These are phyloP conservation scores for Hypsizygus marmoreus DNA, from an alignment of 768 basidiomycete genomes.

Conservation along the genomic window DNA sequence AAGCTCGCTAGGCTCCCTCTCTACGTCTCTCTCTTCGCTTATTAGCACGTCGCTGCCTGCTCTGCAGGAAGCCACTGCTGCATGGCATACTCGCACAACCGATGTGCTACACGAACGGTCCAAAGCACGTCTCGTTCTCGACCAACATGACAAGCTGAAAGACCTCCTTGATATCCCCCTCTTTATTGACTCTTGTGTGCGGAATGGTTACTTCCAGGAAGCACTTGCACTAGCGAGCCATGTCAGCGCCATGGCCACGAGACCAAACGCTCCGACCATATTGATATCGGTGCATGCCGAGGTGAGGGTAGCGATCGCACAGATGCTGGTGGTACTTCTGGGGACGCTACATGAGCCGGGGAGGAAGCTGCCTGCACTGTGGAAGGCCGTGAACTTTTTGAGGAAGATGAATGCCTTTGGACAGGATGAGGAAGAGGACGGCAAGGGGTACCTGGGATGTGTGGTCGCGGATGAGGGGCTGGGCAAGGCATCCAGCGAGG, in stretches of 20 bases:
- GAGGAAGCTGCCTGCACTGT: conserved; percentile 82
- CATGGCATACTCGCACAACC: conserved; percentile 76
- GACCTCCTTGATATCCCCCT: conserved; percentile 90
- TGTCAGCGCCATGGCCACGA: conserved; percentile 51
- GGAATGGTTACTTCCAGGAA: conserved; percentile 91
- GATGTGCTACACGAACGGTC: conserved; percentile 72
- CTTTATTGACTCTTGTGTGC: conserved; percentile 90
- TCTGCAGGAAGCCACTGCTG: conserved; percentile 70
- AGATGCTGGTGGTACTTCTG: conserved; percentile 80
- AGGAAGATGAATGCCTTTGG: conserved; percentile 76
- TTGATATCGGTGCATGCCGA: conserved; percentile 65
- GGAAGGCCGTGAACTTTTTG: conserved; percentile 88
- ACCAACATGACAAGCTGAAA: conserved; percentile 90
- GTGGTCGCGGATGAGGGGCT: conserved; percentile 24
- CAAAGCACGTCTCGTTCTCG: conserved; percentile 82
- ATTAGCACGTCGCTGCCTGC: conserved; percentile 69
- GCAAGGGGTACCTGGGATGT: not conserved
- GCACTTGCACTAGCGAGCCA: conserved; percentile 85
- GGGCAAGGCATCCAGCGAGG: conserved; percentile 46
- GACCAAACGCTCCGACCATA: conserved; percentile 48
- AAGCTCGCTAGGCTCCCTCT: conserved; percentile 72
- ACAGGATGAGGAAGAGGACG: conserved; percentile 17
- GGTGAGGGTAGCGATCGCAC: conserved; percentile 64
- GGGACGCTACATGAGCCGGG: conserved; percentile 79
- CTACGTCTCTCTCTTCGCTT: conserved; percentile 70